Base-by-base conservation (phyloP, 345 rosid genomes). In the Mercurialis annua region DNA sequence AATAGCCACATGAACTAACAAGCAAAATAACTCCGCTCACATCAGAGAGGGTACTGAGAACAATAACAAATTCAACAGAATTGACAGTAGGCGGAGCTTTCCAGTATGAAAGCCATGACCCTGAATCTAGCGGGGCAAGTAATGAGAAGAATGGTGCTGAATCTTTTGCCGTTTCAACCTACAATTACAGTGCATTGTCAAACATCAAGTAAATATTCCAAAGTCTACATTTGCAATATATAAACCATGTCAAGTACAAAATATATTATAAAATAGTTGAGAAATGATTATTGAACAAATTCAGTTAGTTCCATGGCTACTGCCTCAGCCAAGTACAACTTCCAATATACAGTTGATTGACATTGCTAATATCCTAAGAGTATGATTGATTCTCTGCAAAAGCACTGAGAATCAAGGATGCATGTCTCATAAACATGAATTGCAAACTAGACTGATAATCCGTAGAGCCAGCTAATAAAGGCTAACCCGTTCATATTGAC, bases 1-100 rank as follows among this genome's bases (percentile, higher is more conserved):
- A 89, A 82, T 94, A 91, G 80, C 97, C 99, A 72, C 95, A 91
- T 26, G 96, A 87, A 85, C 97, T 89, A 72, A 89, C 85, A 27
- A 94, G 89, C 77, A 94, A 75, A 68, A 89, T 65, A 53, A 91
- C 90, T 67, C 90, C 88, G 77, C 67, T 84, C 72, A 91, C 99
- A 78, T 94, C 95, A 30, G 96, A 87, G 58, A 85, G 83, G 69
- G 71, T 75, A 67, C 87, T 76, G 43, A 94, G 95, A 69, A 78
- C 87, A 73, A 85, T 77, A 75, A 62, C 88, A 77, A 92, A 80
- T 75, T 94, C 96, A 71, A 77, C 81, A 76, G 81, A 77, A 40
- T 78, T 56, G 67, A 78, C 64, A 78, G 74, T 76, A 24, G 95
- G 68, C 65, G 99, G 92, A 78, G 96, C 98, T 80, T 84, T 89